These are phyloP conservation scores for Fennellomyces sp. DNA, from an alignment of 371 early-diverging fungal species.

Conservation along the genomic window DNA sequence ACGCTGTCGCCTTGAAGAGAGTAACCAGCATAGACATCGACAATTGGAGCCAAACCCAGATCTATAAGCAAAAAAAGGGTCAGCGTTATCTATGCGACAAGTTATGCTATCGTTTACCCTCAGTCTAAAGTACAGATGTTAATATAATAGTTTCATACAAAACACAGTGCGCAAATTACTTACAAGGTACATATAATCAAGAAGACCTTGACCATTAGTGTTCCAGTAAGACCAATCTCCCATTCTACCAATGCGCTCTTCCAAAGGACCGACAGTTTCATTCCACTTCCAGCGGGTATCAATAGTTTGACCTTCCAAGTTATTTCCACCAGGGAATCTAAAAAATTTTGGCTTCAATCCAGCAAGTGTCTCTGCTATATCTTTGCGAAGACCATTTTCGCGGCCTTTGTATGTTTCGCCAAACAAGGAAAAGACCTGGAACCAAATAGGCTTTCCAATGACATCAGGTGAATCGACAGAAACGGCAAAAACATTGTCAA, in stretches of 20 bases:
- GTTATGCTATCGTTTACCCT: background rate
- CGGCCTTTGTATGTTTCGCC: conserved; percentile 27
- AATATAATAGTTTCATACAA: background rate
- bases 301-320: conserved; percentile 22
- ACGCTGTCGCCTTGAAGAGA: conserved; percentile 17
- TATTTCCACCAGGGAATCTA: conserved; percentile 34
- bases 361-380: conserved; percentile 18
- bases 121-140: background rate
- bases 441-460: conserved; percentile 17
- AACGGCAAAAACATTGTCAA: conserved; percentile 19
- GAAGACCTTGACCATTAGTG: conserved; percentile 28
- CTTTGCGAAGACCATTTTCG: conserved; percentile 24
- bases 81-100: background rate
- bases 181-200: conserved; percentile 28
- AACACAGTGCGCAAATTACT: background rate
- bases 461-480: conserved; percentile 12
- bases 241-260: conserved; percentile 23
- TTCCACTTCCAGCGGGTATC: conserved; percentile 28
- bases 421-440: conserved; percentile 29
- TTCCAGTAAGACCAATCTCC: conserved; percentile 31
- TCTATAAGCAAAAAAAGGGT: background rate
- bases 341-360: conserved; percentile 23
- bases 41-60: conserved; percentile 8
- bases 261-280: conserved; percentile 27
- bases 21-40: conserved; percentile 25